Percentiles rank a stretch among this genome's conserved stretches.
Evolutionary conservation across 495 filamentous ascomycete species (phyloP).

Genomic region (Echria macrotheca): DNA sequence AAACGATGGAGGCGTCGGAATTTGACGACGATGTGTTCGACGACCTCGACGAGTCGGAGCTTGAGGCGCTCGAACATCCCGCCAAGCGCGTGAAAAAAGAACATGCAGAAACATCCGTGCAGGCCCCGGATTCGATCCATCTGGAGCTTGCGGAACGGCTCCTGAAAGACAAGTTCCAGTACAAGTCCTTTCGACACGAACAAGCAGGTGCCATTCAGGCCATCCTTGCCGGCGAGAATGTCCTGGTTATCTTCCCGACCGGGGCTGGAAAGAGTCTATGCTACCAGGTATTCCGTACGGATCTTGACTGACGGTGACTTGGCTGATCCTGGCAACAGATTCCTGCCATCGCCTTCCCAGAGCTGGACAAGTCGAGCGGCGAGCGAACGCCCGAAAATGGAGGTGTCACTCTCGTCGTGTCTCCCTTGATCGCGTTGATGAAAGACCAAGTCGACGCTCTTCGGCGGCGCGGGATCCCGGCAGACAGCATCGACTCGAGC

Average conservation of each 20-base stretch:
- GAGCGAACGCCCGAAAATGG: slow-evolving; percentile 18
- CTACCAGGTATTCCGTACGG: no score
- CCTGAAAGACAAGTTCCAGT: slow-evolving; percentile 43
- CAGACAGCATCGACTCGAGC: slow-evolving; percentile 50
- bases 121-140: slow-evolving; percentile 1
- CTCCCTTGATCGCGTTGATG: slow-evolving; percentile 53
- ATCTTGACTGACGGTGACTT: no score
- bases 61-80: slow-evolving; percentile 16
- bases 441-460: slow-evolving; percentile 56
- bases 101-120: not conserved
- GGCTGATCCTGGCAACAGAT: no score
- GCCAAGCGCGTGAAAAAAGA: slow-evolving; percentile 1
- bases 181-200: slow-evolving; percentile 44
- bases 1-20: slow-evolving; percentile 13
- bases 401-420: slow-evolving; percentile 50
- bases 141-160: slow-evolving; percentile 11
- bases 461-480: slow-evolving; percentile 39
- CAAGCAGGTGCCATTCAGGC: slow-evolving; percentile 49
- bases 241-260: slow-evolving; percentile 53
- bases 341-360: slow-evolving; percentile 48
- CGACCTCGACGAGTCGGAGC: slow-evolving; percentile 18
- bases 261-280: slow-evolving; percentile 55
- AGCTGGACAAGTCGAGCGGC: slow-evolving; percentile 35
- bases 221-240: slow-evolving; percentile 45
- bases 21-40: slow-evolving; percentile 21